phyloP scores from a whole-genome alignment of 352 stramenopile species.

The Phytophthora pluvialis region DNA sequence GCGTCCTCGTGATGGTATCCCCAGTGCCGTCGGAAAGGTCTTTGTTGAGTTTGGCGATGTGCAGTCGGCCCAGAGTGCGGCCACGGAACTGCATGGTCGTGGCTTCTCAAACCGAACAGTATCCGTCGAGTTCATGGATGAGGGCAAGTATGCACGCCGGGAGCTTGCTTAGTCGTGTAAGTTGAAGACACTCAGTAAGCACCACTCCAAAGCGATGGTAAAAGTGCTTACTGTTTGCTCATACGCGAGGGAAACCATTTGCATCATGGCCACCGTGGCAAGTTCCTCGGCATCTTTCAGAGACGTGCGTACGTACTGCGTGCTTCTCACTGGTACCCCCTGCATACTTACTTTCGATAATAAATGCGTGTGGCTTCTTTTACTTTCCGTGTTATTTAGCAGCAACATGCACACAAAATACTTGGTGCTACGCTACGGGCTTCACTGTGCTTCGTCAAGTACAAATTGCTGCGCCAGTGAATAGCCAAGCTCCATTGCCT shows the following conservation, averaged over 20 bases:
- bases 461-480: slow-evolving; percentile 63
- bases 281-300: slow-evolving; percentile 17
- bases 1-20: slow-evolving; percentile 66
- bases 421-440: neutral
- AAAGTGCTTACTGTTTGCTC: slow-evolving; percentile 1
- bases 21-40: slow-evolving; percentile 80
- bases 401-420: slow-evolving; percentile 12
- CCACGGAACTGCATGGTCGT: slow-evolving; percentile 90
- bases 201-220: slow-evolving; percentile 10
- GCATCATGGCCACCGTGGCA: neutral
- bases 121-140: slow-evolving; percentile 87
- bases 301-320: slow-evolving; percentile 32
- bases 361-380: slow-evolving; percentile 45
- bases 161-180: slow-evolving; percentile 60
- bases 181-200: slow-evolving; percentile 3
- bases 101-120: slow-evolving; percentile 95
- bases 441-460: slow-evolving; percentile 20
- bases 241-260: neutral
- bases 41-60: slow-evolving; percentile 94
- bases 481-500: slow-evolving; percentile 68
- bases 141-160: slow-evolving; percentile 85
- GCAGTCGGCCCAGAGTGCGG: slow-evolving; percentile 77
- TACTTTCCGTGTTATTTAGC: slow-evolving; percentile 24
- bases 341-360: slow-evolving; percentile 39
- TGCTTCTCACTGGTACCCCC: slow-evolving; percentile 28